Base-by-base conservation (phyloP, 306 rosid genomes). In the Quercus agrifolia region DNA sequence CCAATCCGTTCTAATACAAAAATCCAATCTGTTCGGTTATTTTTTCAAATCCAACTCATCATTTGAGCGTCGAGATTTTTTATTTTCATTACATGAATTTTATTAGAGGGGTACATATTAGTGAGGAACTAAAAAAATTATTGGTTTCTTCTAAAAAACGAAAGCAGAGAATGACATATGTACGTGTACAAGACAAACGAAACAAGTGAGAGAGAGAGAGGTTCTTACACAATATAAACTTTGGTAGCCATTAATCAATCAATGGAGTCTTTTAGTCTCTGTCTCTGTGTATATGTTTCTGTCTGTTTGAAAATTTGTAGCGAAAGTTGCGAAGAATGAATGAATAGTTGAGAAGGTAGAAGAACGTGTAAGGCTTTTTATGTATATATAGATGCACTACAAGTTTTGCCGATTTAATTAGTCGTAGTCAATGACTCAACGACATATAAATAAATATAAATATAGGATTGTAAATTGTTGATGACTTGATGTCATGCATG, bases 201-300 rank as follows among this genome's bases (percentile, higher is more conserved):
- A 10, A 38, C 30, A 41, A 73, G 54, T 35, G 28, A 70, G 79
- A 55, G 75, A 81, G 76, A 55, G 75, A 81, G 85, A 80, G 71
- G 58, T 27, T 46, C 93, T 88, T 84, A 94, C 98, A 91, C 89
- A 77, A 94, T 86, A 77, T 94, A 94, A 82, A 94, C 70, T 89
- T 88, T 92, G 71, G 92, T 87, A 56, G 92, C 94, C 97, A 92
- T 94, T 49, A 49, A 13, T 49, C 82, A 86, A 55, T 81, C 46
- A 38, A 38, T 7, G 80, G 72, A 38, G 56, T 61, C 18, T 81
- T 25, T 62, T 7, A 27, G 41, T 30, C 58, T 82, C 23, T 59
- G 38, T 78, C 69, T 84, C n/a, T 78, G 66, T 72, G 71, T 18
- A 33, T 44, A 41, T 56, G 44, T 28, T 79, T 62, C 74, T 17